Evolutionary conservation across 768 basidiomycete species (phyloP).

Genomic region (Lentinula raphanica): DNA sequence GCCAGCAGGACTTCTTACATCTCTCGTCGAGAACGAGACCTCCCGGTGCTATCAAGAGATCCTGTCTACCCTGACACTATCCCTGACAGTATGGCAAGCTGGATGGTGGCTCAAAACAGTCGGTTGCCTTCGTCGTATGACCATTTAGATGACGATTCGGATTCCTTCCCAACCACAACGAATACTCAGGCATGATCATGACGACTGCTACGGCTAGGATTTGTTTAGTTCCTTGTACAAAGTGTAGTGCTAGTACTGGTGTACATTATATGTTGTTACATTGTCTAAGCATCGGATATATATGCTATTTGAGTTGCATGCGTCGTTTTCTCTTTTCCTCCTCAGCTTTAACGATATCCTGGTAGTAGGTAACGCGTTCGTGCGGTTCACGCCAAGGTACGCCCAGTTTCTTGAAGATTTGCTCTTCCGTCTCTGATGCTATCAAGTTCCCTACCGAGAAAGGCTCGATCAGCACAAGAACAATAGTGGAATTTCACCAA

Average conservation of each 20-base stretch:
- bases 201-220: too few relatives aligned
- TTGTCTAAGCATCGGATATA: background rate
- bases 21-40: background rate
- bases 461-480: background rate
- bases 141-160: background rate
- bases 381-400: constrained; percentile 84
- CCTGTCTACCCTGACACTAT: background rate
- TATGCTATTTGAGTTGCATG: too few relatives aligned
- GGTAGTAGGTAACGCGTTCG: constrained; percentile 43
- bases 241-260: background rate
- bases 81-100: background rate
- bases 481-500: background rate
- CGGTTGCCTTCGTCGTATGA: background rate
- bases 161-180: too few relatives aligned
- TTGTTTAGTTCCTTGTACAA: too few relatives aligned
- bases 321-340: background rate
- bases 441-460: constrained; percentile 50
- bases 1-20: background rate
- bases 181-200: too few relatives aligned
- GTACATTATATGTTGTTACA: background rate
- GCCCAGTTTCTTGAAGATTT: constrained; percentile 74
- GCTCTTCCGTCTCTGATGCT: constrained; percentile 80
- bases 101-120: background rate
- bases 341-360: background rate
- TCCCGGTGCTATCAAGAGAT: background rate